phyloP scores from a whole-genome alignment of 495 filamentous ascomycete species.

The Trichoderma orchidacearum region DNA sequence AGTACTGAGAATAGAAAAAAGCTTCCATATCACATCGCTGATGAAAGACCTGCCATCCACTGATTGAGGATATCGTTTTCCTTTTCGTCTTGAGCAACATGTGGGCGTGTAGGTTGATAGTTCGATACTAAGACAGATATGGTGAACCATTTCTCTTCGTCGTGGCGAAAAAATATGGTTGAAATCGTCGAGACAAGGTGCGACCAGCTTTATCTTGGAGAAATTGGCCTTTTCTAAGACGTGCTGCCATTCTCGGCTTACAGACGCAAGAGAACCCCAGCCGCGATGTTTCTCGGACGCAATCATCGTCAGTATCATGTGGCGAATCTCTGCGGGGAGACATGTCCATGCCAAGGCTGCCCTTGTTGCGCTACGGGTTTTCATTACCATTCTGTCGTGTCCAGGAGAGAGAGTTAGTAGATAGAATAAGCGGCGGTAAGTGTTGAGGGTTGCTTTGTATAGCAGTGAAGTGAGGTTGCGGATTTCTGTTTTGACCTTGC shows the following conservation, averaged over 20 bases:
- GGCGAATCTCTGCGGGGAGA: conserved; percentile 4
- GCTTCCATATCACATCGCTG: background rate
- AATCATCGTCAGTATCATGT: conserved; percentile 4
- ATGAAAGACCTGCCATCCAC: background rate
- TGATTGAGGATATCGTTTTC: background rate
- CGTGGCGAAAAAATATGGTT: background rate
- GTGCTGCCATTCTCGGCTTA: conserved; percentile 7
- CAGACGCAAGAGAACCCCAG: conserved; percentile 7
- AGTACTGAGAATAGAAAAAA: background rate
- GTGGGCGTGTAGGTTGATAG: background rate
- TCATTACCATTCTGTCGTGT: background rate
- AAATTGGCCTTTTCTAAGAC: background rate
- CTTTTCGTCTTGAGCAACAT: background rate
- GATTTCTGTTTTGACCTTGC: too few species aligned
- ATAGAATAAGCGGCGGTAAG: too few species aligned
- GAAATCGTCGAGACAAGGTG: background rate
- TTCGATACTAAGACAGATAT: background rate
- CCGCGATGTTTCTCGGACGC: conserved; percentile 3
- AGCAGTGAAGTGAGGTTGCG: too few species aligned
- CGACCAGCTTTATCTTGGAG: background rate
- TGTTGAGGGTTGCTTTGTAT: too few species aligned
- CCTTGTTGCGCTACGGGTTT: conserved; percentile 1
- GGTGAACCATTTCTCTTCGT: background rate
- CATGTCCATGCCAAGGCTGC: background rate
- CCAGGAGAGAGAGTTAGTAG: too few species aligned